Percentiles rank a stretch among this genome's conserved stretches.
Evolutionary conservation across 441 rosid genomes (phyloP).

Genomic region (Raphanus hybrid): DNA sequence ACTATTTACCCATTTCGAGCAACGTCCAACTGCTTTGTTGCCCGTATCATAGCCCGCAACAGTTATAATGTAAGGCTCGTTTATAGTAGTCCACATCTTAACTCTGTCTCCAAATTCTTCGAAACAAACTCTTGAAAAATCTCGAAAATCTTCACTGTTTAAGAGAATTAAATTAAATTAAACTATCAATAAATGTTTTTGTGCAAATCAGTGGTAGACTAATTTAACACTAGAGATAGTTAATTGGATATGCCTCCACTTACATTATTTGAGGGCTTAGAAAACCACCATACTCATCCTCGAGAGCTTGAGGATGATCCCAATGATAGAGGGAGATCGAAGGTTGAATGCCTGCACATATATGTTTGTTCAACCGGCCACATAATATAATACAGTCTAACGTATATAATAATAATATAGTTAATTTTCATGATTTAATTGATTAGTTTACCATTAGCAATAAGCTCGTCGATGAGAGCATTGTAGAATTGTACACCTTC

Average conservation of each 20-base stretch:
- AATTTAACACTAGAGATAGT: neutral
- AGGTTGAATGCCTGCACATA: conserved; percentile 46
- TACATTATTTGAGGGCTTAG: conserved; percentile 50
- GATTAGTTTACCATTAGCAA: conserved; percentile 43
- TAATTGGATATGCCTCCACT: conserved; percentile 10
- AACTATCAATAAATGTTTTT: neutral
- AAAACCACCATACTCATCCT: conserved; percentile 51
- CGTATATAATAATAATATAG: neutral
- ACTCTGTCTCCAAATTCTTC: conserved; percentile 46
- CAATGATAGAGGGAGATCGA: conserved; percentile 47
- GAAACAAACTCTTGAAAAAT: conserved; percentile 43
- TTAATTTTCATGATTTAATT: neutral
- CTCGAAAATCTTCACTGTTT: conserved; percentile 45
- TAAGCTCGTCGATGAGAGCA: conserved; percentile 48
- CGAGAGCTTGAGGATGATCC: conserved; percentile 59
- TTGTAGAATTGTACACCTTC: conserved; percentile 46
- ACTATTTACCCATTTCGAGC: conserved; percentile 44
- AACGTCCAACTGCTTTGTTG: conserved; percentile 38
- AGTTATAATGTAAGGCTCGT: conserved; percentile 40
- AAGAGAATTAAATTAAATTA: neutral
- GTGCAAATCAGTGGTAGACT: neutral
- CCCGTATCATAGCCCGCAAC: conserved; percentile 34
- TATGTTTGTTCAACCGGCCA: neutral
- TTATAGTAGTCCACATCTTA: conserved; percentile 42
- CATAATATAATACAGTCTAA: neutral